Evolutionary conservation across 805 yeast genomes (phyloP).

Genomic region (Blastobotrys peoriensis): DNA sequence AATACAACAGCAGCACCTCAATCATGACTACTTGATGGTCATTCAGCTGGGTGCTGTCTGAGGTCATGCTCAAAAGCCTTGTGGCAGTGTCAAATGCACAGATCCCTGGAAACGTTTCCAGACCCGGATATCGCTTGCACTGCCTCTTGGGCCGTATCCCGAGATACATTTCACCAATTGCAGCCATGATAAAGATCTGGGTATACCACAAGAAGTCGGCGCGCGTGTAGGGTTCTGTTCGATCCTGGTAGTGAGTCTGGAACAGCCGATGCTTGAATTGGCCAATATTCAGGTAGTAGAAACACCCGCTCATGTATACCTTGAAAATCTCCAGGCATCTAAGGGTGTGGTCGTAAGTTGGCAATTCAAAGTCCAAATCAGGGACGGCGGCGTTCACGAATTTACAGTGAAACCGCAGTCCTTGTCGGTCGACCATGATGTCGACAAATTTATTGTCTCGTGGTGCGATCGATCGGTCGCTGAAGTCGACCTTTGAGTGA

Average conservation of each 20-base stretch:
- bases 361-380: conserved; percentile 14
- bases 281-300: conserved; percentile 19
- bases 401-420: conserved; percentile 6
- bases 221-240: conserved; percentile 2
- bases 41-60: conserved; percentile 13
- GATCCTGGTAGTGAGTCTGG: conserved; percentile 10
- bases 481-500: conserved; percentile 7
- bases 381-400: conserved; percentile 1
- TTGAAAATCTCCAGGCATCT: conserved; percentile 13
- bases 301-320: conserved; percentile 16
- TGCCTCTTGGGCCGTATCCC: conserved; percentile 2
- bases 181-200: conserved; percentile 16
- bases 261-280: conserved; percentile 11
- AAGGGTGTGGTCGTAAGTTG: conserved; percentile 15
- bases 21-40: conserved; percentile 10
- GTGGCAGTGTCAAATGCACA: conserved; percentile 15
- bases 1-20: conserved; percentile 17
- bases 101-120: conserved; percentile 17
- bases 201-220: conserved; percentile 13
- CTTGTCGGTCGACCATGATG: conserved; percentile 2
- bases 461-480: neutral
- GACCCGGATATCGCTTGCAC: conserved; percentile 4
- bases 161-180: conserved; percentile 22
- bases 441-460: conserved; percentile 3
- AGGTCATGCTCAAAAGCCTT: conserved; percentile 8